phyloP scores from a whole-genome alignment of 768 basidiomycete species.

The Daedaleopsis sinensis region DNA sequence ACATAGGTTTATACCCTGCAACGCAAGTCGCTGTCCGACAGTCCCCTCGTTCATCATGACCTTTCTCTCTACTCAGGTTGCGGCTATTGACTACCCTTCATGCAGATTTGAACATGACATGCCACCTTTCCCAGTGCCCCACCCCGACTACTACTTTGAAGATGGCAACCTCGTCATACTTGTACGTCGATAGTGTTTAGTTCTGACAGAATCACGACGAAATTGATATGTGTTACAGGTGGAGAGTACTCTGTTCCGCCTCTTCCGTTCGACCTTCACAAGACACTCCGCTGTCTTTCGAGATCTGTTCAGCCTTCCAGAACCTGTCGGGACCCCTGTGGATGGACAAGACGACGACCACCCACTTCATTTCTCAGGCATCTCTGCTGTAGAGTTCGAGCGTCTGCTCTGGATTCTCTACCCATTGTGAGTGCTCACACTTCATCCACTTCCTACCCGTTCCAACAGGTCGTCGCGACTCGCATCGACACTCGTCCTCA shows the following conservation, averaged over 20 bases:
- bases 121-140: slow-evolving; percentile 7
- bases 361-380: slow-evolving; percentile 42
- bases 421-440: slow-evolving; percentile 46
- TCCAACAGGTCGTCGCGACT: slow-evolving; percentile 3
- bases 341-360: slow-evolving; percentile 32
- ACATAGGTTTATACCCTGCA: not conserved
- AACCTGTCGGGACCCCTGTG: slow-evolving; percentile 14
- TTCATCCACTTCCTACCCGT: not conserved
- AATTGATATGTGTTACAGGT: slow-evolving; percentile 41
- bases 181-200: slow-evolving; percentile 36
- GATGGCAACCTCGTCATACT: slow-evolving; percentile 57
- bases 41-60: not conserved
- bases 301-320: slow-evolving; percentile 27
- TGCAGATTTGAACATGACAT: slow-evolving; percentile 17
- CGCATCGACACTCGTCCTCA: slow-evolving; percentile 25
- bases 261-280: slow-evolving; percentile 66
- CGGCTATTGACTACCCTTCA: not conserved
- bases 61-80: not conserved
- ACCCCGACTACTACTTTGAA: slow-evolving; percentile 49
- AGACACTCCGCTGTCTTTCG: slow-evolving; percentile 49
- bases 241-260: slow-evolving; percentile 55
- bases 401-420: slow-evolving; percentile 67
- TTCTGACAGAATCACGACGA: not conserved
- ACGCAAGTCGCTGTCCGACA: no score
- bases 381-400: slow-evolving; percentile 51